phyloP scores from a whole-genome alignment of 2,329 filamentous ascomycete species.

The Cytospora leucostoma region DNA sequence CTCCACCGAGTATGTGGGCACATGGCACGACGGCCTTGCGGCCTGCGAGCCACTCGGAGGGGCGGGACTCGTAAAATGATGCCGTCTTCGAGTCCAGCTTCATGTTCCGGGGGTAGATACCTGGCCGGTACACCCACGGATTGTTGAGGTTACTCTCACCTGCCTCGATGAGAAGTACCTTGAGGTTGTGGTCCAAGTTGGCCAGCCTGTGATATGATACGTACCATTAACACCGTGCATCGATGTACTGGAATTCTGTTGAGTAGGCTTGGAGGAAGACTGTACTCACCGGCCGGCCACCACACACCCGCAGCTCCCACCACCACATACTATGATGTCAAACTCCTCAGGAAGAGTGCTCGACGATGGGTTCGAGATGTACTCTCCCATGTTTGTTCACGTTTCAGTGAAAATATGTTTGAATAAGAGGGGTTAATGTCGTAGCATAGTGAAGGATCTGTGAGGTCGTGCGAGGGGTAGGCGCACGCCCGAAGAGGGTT shows the following conservation, averaged over 20 bases:
- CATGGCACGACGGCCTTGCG: conserved; percentile 73
- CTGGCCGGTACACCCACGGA: conserved; percentile 74
- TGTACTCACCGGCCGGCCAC: conserved; percentile 53
- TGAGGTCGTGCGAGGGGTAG: background rate
- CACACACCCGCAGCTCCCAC: conserved; percentile 67
- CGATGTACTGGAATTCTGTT: background rate
- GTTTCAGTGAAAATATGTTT: background rate
- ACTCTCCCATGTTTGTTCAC: conserved; percentile 23
- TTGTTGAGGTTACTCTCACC: conserved; percentile 77
- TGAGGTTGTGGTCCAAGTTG: conserved; percentile 74
- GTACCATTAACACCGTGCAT: conserved; percentile 37
- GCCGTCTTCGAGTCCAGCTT: conserved; percentile 78
- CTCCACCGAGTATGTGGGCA: conserved; percentile 71
- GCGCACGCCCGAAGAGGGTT: background rate
- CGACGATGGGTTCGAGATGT: conserved; percentile 19
- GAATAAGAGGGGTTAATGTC: background rate
- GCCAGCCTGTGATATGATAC: conserved; percentile 54
- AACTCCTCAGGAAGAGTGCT: conserved; percentile 68
- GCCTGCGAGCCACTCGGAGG: conserved; percentile 71
- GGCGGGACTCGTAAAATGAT: conserved; percentile 77
- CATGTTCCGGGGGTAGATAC: conserved; percentile 79
- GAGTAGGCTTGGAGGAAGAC: conserved; percentile 15
- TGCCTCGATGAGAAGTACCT: conserved; percentile 68
- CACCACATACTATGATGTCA: conserved; percentile 78
- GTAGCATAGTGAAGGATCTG: background rate